Evolutionary conservation across 139 green algal genomes (phyloP).

Genomic region (Astrephomene gubernaculifera): DNA sequence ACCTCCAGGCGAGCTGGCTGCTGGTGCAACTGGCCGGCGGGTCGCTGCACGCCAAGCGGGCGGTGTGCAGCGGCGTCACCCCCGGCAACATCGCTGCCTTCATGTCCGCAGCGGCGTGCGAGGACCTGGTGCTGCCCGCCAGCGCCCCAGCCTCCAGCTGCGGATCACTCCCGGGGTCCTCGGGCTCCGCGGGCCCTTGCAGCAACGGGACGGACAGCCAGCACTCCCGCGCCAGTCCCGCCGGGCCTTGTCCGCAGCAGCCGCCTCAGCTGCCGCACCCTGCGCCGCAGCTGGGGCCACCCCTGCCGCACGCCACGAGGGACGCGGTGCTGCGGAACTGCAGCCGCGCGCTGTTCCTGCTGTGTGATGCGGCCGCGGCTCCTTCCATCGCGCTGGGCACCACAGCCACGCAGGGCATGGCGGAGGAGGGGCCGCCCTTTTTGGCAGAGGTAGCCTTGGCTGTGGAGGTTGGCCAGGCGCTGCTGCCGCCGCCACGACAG

Average conservation of each 20-base stretch:
- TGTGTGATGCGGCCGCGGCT: background rate
- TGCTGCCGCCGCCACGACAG: background rate
- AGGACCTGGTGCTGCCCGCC: background rate
- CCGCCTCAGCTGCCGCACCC: background rate
- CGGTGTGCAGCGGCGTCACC: background rate
- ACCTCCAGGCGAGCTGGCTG: constrained; percentile 28
- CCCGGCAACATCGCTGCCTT: background rate
- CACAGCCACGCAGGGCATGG: too few relatives aligned
- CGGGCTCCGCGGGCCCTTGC: too few relatives aligned
- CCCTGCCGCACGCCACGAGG: background rate
- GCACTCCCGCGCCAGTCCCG: too few relatives aligned
- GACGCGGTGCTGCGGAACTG: constrained; percentile 40
- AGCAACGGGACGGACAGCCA: too few relatives aligned
- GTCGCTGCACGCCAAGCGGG: background rate
- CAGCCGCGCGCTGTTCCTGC: constrained; percentile 32
- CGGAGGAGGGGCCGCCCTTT: background rate
- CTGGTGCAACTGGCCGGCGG: constrained; percentile 17
- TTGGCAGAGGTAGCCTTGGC: background rate
- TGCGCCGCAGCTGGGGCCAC: background rate
- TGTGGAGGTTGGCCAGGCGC: background rate
- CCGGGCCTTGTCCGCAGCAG: too few relatives aligned
- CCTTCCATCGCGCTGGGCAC: too few relatives aligned
- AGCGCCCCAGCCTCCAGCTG: background rate
- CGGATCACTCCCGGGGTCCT: background rate
- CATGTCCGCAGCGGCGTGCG: background rate